A percentile compares a stretch with the other conserved stretches of the same genome.
Conservation (phyloP, 2,329 filamentous ascomycete species). For the Aspergillus sp. region DNA sequence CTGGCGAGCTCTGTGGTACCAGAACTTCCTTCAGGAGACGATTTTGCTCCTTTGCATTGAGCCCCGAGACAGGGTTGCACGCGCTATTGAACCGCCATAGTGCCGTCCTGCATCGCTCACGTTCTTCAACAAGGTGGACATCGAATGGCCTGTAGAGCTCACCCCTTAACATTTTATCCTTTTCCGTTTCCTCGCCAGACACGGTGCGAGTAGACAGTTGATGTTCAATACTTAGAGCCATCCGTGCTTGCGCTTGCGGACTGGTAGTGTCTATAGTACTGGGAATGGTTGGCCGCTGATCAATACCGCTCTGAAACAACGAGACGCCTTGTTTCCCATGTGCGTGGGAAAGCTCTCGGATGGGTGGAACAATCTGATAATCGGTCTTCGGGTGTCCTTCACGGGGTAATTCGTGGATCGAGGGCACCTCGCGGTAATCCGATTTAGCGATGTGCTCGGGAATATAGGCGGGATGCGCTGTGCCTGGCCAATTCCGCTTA, state of each 20-base stretch:
- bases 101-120: constrained; percentile 78
- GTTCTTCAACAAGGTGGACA: constrained; percentile 74
- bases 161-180: constrained; percentile 84
- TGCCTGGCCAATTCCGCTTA: constrained; percentile 39
- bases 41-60: constrained; percentile 54
- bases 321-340: constrained; percentile 38
- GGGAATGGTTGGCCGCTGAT: constrained; percentile 38
- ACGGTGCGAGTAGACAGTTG: constrained; percentile 39
- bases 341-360: constrained; percentile 39
- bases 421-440: constrained; percentile 41
- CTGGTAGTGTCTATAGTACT: constrained; percentile 38
- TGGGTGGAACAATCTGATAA: constrained; percentile 42
- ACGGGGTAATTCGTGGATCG: constrained; percentile 41
- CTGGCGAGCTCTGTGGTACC: constrained; percentile 30
- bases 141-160: constrained; percentile 78
- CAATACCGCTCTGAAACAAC: constrained; percentile 36
- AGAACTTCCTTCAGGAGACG: constrained; percentile 41
- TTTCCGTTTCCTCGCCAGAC: constrained; percentile 62
- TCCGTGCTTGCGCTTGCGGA: constrained; percentile 44
- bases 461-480: constrained; percentile 37
- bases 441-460: constrained; percentile 40
- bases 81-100: constrained; percentile 86
- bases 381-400: constrained; percentile 39
- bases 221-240: constrained; percentile 44
- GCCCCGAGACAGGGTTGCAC: constrained; percentile 69